Percentiles rank a stretch among this genome's conserved stretches.
phyloP scores from a whole-genome alignment of 768 basidiomycete species.

The Psilocybe subaeruginosa region DNA sequence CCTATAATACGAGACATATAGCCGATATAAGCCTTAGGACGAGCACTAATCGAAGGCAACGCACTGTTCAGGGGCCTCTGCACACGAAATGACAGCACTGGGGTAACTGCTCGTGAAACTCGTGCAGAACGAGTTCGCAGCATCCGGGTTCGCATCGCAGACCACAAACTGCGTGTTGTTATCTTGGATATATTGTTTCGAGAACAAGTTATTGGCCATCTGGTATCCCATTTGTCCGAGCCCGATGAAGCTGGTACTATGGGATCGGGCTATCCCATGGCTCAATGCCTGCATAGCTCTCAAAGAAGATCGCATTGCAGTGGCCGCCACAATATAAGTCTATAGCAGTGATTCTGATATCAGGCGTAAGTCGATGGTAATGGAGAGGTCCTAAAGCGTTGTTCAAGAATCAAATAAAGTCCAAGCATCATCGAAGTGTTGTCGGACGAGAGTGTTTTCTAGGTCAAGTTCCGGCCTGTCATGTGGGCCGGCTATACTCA shows the following conservation, averaged over 20 bases:
- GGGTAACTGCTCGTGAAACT: constrained; percentile 63
- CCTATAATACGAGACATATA: constrained; percentile 35
- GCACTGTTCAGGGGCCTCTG: constrained; percentile 71
- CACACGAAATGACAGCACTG: constrained; percentile 59
- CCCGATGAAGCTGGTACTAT: constrained; percentile 78
- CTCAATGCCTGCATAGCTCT: constrained; percentile 42
- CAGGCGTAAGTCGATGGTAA: background rate
- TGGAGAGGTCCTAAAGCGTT: background rate
- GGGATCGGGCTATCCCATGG: constrained; percentile 39
- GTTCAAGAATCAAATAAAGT: background rate
- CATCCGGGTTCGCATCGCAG: constrained; percentile 73
- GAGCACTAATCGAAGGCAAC: constrained; percentile 31
- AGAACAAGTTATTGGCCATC: constrained; percentile 86
- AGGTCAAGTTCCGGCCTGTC: constrained; percentile 2
- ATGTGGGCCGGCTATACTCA: no score
- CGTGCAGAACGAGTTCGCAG: constrained; percentile 55
- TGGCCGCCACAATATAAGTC: background rate
- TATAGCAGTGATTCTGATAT: background rate
- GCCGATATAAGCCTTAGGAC: background rate
- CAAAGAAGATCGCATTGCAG: constrained; percentile 53
- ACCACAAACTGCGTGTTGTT: constrained; percentile 68
- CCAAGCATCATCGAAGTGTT: background rate
- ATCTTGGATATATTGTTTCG: constrained; percentile 61
- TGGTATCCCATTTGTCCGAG: constrained; percentile 88
- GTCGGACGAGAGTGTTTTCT: background rate